Base-by-base conservation (phyloP, 805 yeast species). In the Candida insectalens region DNA sequence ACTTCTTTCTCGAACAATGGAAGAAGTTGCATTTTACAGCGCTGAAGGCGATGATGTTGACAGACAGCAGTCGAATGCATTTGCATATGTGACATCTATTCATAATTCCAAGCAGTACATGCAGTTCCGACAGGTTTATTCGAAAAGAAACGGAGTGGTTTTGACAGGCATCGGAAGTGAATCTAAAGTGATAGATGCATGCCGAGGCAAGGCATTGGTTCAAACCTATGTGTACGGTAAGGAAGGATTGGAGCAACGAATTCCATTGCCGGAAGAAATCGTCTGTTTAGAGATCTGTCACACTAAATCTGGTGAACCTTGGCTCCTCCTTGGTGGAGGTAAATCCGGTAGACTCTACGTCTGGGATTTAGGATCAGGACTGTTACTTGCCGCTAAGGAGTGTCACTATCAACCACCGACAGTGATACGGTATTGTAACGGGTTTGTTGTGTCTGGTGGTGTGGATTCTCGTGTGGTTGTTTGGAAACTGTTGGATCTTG, bases 331-430 rank as follows among this genome's bases (percentile, higher is more conserved):
- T 5, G 94, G 80, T 29, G 87, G 89, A 39, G 67, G 92, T 34
- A 51, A 63, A 38, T 49, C 78, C n/a, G 97, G 97, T 9, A 71
- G 77, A 43, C 41, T 92, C 12, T 82, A 82, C 49, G 55, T 88
- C 1, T 89, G 97, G 97, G 95, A 85, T 46, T 50, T 88, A 33
- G 55, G 67, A 7, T 79, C 92, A 2, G 97, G 97, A 0, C 57
- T 72, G 17, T 63, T 92, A 30, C 49, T 88, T 17, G 63, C 71
- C 30, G 94, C 75, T 4, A 75, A 74, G 48, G 88, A 83, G 33
- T 78, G 84, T 1, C 97, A 89, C 59, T 89, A 84, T 54, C 96
- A 89, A 57, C 63, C 68, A 5, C 69, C 85, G 6, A 67, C 78
- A 0, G 66, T 64, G 21, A 52, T 89, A 23, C 66, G 64, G 42